Conservation (phyloP, 257 asterid species). For the Verbena officinalis region DNA sequence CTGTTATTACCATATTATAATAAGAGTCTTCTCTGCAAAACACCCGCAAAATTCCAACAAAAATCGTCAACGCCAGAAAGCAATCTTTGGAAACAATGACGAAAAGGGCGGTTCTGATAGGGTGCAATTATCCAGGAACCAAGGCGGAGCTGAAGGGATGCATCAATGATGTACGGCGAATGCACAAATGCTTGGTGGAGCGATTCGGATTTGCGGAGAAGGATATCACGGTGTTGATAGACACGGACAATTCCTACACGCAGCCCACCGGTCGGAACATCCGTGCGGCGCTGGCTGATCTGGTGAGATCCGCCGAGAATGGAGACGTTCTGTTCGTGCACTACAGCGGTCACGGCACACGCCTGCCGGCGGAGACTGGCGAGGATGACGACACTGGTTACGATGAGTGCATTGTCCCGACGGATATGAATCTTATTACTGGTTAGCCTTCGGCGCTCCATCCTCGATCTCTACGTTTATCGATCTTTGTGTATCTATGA, state of each 20-base stretch:
- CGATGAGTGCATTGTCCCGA: constrained; percentile 94
- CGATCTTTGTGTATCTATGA: not conserved
- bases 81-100: constrained; percentile 42
- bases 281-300: constrained; percentile 70
- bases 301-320: constrained; percentile 57
- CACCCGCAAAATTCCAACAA: no score
- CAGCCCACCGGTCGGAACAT: constrained; percentile 92
- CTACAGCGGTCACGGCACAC: constrained; percentile 97
- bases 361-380: constrained; percentile 97
- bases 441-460: constrained; percentile 40
- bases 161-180: constrained; percentile 87
- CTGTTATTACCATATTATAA: no score
- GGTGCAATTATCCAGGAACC: constrained; percentile 87
- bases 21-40: no score
- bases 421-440: constrained; percentile 89
- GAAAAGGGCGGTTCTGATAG: constrained; percentile 84
- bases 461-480: not conserved
- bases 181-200: constrained; percentile 64
- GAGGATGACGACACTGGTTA: constrained; percentile 97
- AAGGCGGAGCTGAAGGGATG: constrained; percentile 93
- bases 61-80: no score
- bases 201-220: constrained; percentile 83
- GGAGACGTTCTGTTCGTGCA: constrained; percentile 87
- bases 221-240: constrained; percentile 73
- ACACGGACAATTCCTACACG: constrained; percentile 67